Base-by-base conservation (phyloP, 148 eudicot species). In the Vaccinium corymbosum region DNA sequence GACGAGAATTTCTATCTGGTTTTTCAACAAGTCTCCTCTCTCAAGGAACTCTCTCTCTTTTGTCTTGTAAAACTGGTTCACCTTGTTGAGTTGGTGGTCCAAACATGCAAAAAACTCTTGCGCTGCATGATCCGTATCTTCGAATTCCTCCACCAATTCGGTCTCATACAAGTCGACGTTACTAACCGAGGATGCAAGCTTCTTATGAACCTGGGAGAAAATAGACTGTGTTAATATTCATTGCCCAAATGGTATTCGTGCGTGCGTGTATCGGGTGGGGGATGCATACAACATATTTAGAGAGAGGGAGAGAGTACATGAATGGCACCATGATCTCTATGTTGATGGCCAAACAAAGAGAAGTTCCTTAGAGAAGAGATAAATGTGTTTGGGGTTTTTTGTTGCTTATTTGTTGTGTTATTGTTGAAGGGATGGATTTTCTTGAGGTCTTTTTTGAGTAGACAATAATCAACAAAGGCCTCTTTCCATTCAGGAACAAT, bases 401-500 rank as follows among this genome's bases (percentile, higher is more conserved):
- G 83, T 51, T 82, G 82, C 32, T 82, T 81, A n/a, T 86, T 89
- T 7, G 87, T 66, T 7, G 52, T 50, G 52, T 50, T 50, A 13
- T 22, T 57, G 62, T 89, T 84, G 0, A 85, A 78, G 42, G 87
- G 38, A 73, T 87, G 89, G 81, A 97, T 89, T 84, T 89, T 94
- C 90, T 93, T 94, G 87, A 97, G 84, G 61, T 91, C 97, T 53
- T 90, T 89, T 87, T 97, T 97, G 48, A 94, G 93, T 52, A 90
- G 91, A 84, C 90, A 83, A 80, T 94, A 97, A 82, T 97, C 98
- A 48, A 97, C 94, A 50, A 97, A 97, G 64, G 99, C 98, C 27
- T 93, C 99, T 88, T 93, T 94, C 99, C 99, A 97, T 87, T 97
- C 99, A 3, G 96, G 98, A 53, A 97, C 93, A 14, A 94, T 87